Base-by-base conservation (phyloP, 139 green algal genomes). In the Chlorella sp. region DNA sequence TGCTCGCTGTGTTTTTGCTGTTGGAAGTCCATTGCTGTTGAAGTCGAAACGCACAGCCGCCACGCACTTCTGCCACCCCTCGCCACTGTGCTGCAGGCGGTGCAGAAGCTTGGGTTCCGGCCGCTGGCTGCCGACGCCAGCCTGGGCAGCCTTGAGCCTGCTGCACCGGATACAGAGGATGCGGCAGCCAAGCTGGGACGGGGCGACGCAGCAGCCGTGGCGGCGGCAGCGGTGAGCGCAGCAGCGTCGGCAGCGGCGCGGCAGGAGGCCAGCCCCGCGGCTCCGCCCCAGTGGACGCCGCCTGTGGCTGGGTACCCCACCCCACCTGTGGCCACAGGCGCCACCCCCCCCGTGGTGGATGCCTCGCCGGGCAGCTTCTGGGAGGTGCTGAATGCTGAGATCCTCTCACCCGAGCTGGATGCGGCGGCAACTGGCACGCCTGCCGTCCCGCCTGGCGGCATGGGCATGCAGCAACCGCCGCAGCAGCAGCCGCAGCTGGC, bases 361-460 rank as follows among this genome's bases (percentile, higher is more conserved):
- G 58, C 77, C 40, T 74, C 77, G 5, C 77, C 77, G 9, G 77
- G 77, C 58, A 83, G 77, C 40, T 83, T 83, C 77, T 46, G 65
- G 77, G 77, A 83, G 30, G 41, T 83, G 20, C 32, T 83, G 41
- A 73, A 73, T 6, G 77, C 77, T 3, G 77, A 83, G 41, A 83
- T 83, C 26, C 44, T 58, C 26, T 74, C 30, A 19, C 41, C 77
- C 11, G 30, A 60, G 51, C 51, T 60, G 51, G 51, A 60, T 24
- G 51, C 51, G 16, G 46, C 46, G 8, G 51, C 51, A 60, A 16
- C 51, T 3, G 51, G 13, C 51, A 60, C 51, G 14, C 51, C 51
- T 3, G 51, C 13, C 51, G 24, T 60, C 13, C 51, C 51, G 51
- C 51, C 51, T 16, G 51, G 51, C 51, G 51, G 51, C 51, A 24